Percentiles rank a stretch among this genome's conserved stretches.
Evolutionary conservation across 371 early-diverging fungal genomes (phyloP).

Genomic region (Batrachochytrium dendrobatidis): DNA sequence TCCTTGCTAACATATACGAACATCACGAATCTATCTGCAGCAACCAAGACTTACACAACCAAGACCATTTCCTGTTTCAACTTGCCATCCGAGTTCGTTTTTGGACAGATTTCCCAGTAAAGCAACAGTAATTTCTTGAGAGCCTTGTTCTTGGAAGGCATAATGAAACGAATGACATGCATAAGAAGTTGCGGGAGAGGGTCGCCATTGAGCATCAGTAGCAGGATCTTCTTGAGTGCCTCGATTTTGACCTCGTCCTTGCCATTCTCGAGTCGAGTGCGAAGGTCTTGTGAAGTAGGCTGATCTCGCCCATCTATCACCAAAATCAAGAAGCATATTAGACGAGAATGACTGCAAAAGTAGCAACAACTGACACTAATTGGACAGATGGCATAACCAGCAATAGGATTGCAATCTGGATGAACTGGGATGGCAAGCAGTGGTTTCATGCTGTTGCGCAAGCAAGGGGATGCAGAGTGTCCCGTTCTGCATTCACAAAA

Average conservation of each 20-base stretch:
- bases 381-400: conserved; percentile 5
- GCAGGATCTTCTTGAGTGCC: conserved; percentile 85
- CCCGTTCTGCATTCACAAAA: too few species aligned
- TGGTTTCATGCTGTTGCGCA: too few species aligned
- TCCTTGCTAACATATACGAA: too few species aligned
- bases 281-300: conserved; percentile 55
- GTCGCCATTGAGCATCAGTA: conserved; percentile 88
- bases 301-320: conserved; percentile 38
- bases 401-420: too few species aligned
- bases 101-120: conserved; percentile 96
- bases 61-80: conserved; percentile 94
- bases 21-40: too few species aligned
- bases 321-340: too few species aligned
- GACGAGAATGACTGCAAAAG: too few species aligned
- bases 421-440: too few species aligned
- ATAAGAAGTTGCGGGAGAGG: conserved; percentile 81
- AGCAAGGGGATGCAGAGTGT: too few species aligned
- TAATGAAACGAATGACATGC: conserved; percentile 93
- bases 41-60: conserved; percentile 62
- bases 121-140: conserved; percentile 89
- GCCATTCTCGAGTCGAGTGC: conserved; percentile 78
- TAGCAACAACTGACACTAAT: conserved; percentile 10
- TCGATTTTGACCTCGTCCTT: conserved; percentile 86
- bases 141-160: conserved; percentile 85
- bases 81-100: conserved; percentile 84